phyloP scores from a whole-genome alignment of 2,329 filamentous ascomycete species.

The Nothomitra cinnamomea region DNA sequence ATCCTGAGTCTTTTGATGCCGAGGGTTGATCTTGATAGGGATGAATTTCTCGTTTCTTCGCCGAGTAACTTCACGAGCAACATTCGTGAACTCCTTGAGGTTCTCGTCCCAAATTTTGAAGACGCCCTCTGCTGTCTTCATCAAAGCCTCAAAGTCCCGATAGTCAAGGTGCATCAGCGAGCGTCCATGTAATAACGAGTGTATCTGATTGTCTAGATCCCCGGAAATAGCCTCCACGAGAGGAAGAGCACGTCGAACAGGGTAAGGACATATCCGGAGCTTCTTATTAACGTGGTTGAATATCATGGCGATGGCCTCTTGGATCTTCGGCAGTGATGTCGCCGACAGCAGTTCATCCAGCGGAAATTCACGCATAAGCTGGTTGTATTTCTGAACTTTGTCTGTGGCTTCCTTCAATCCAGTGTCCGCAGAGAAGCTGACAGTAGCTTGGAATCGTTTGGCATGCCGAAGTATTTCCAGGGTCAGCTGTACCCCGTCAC shows the following conservation, averaged over 20 bases:
- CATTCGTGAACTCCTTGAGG: constrained; percentile 93
- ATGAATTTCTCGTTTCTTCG: constrained; percentile 96
- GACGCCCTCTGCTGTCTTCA: constrained; percentile 68
- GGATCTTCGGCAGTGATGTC: constrained; percentile 71
- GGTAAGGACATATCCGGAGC: constrained; percentile 88
- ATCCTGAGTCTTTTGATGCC: constrained; percentile 77
- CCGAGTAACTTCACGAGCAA: constrained; percentile 85
- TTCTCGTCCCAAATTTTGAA: constrained; percentile 92
- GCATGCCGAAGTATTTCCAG: constrained; percentile 91
- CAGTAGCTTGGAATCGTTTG: constrained; percentile 93
- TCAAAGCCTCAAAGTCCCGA: constrained; percentile 70
- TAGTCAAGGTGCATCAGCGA: constrained; percentile 87
- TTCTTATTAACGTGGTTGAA: constrained; percentile 97
- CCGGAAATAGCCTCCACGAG: constrained; percentile 95
- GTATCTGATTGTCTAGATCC: constrained; percentile 75
- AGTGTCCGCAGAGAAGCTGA: constrained; percentile 92
- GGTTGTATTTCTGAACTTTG: constrained; percentile 95
- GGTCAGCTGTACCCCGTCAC: constrained; percentile 77
- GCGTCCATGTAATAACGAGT: constrained; percentile 68
- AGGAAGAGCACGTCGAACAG: constrained; percentile 74
- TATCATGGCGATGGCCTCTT: constrained; percentile 76
- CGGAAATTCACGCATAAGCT: constrained; percentile 95
- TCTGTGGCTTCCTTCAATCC: constrained; percentile 92
- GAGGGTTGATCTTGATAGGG: constrained; percentile 84
- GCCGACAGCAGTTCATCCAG: constrained; percentile 88